Percentiles rank a stretch among this genome's conserved stretches.
These are phyloP conservation scores for Fimicolochytrium jonesii DNA, from an alignment of 192 early-diverging fungal genomes.

Conservation along the genomic window DNA sequence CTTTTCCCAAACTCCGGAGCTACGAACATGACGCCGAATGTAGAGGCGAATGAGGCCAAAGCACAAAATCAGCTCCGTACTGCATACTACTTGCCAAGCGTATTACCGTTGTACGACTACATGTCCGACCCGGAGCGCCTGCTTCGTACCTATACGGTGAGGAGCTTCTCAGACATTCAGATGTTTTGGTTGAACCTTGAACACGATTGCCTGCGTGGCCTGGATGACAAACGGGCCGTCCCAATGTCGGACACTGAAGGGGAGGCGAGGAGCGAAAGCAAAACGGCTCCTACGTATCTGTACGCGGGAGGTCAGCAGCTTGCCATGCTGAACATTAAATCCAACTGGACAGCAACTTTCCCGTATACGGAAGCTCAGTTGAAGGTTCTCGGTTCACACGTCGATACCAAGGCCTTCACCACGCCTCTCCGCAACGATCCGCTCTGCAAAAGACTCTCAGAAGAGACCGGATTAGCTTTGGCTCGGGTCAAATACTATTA, in stretches of 20 bases:
- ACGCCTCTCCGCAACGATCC: conserved; percentile 33
- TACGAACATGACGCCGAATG: too few relatives aligned
- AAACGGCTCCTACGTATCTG: too few relatives aligned
- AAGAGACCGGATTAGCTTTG: conserved; percentile 24
- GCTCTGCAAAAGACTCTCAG: conserved; percentile 16
- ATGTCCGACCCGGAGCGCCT: neutral
- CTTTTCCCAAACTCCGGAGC: too few relatives aligned
- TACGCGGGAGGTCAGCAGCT: too few relatives aligned
- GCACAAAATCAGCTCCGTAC: neutral
- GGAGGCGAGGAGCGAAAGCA: too few relatives aligned
- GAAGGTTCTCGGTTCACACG: conserved; percentile 24
- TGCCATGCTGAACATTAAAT: conserved; percentile 2
- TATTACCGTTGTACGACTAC: conserved; percentile 33
- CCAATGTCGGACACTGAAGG: too few relatives aligned
- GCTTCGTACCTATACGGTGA: conserved; percentile 18
- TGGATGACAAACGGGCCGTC: too few relatives aligned
- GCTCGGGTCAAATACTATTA: conserved; percentile 35
- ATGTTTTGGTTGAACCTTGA: conserved; percentile 36
- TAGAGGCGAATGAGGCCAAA: too few relatives aligned
- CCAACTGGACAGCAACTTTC: conserved; percentile 36
- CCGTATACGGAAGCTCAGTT: conserved; percentile 24
- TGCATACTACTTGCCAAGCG: neutral
- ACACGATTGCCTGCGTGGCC: conserved; percentile 8
- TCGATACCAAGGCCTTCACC: conserved; percentile 21
- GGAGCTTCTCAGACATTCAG: conserved; percentile 2